Base-by-base conservation (phyloP, 352 stramenopile genomes). In the Chrysophaeum taylorii region DNA sequence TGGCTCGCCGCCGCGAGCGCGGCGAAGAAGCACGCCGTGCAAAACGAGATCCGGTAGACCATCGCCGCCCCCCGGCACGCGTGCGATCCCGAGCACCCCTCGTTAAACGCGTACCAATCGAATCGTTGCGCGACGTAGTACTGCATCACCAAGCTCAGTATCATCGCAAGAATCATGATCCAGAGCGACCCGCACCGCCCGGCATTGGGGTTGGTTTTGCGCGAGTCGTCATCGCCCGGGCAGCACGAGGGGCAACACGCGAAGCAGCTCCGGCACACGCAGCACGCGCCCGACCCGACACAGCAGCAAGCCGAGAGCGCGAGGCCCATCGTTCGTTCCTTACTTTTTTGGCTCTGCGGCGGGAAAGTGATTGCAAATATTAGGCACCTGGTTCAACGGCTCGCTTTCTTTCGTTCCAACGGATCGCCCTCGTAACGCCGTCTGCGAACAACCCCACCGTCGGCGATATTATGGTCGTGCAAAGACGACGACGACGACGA, bases 151-250 rank as follows among this genome's bases (percentile, higher is more conserved):
- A 91, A 74, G 14, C 82, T 74, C 15, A 90, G 70, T 25, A 77
- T 73, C 31, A 89, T 78, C 15, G 80, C 78, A 2, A 88, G 52
- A 23, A 85, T 64, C n/a, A 91, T 75, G 7, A 91, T 64, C 12
- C 83, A 63, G 1, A 88, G 79, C 21, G 77, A 84, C 33, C 84
- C 71, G 64, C 85, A 85, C n/a, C 83, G 78, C 57, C 85, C 85
- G 16, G 82, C 63, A 33, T 70, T 29, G 18, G 69, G 68, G 43
- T 68, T 66, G 2, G 31, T 7, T 9, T 18, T 21, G 18, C 33
- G n/a, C 31, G 1, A 41, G 52, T 31, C 57, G n/a, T n/a, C n/a
- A n/a, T n/a, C n/a, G 25, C 4, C 23, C 15, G 15, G 9, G 50
- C 2, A 33, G 50, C 4, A 62, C 23, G 50, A 35, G 2, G 50